Base-by-base conservation (phyloP, 371 early-diverging fungal genomes). In the Parasitella parasitica region DNA sequence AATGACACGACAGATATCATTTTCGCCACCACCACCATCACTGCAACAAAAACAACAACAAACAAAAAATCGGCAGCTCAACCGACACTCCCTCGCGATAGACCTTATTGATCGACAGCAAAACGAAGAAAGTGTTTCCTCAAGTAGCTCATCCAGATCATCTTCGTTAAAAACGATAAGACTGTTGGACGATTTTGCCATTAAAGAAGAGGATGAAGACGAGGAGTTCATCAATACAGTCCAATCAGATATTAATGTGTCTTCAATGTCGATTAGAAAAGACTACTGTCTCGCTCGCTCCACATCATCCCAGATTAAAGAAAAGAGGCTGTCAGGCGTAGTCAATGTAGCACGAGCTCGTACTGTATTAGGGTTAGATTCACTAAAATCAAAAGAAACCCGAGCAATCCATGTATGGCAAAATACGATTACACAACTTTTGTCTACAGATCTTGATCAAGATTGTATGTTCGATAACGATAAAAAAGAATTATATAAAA, bases 361-460 rank as follows among this genome's bases (percentile, higher is more conserved):
- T 16, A 66, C 66, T 36, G 66, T 57, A 37, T 38, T 66, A 36
- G 61, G 66, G 15, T 43, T 66, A 16, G 66, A 56, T 28, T 50
- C 60, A 7, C 39, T 46, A 30, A 60, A 56, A 51, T 38, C 51
- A 41, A 60, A 34, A 37, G 66, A 61, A 35, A 60, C 27, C 32
- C 61, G 56, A 60, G 61, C 66, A n/a, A 56, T 66, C 28, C 51
- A 60, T 56, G 61, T 60, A 0, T 66, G 66, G 66, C 48, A 43
- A 35, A 51, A 66, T 20, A 56, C 55, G 3, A 26, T 66, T 15
- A 39, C 61, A 41, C 61, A 61, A 20, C 22, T 59, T 51, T 60
- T 53, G 24, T 43, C 43, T 43, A 20, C 43, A 43, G 27, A 7
- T 0, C 28, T 11, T 11, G 51, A 39, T 24, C 39, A 37, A 20